These are phyloP conservation scores for Cardiospermum halicacabum DNA, from an alignment of 345 rosid species.

Conservation along the genomic window DNA sequence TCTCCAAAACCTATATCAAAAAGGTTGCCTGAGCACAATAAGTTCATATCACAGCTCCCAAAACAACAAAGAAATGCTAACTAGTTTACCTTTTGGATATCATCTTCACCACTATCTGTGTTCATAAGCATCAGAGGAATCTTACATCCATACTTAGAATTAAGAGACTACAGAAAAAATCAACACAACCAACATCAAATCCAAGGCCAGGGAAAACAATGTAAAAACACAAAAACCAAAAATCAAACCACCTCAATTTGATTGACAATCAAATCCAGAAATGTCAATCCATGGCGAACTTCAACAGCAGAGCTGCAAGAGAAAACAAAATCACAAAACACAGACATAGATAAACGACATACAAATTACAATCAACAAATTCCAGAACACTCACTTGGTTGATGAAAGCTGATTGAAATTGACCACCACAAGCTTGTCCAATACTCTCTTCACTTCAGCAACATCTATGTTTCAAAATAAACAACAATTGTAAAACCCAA, in stretches of 20 bases:
- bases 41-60: slow-evolving; percentile 1
- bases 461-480: slow-evolving; percentile 24
- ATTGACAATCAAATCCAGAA: slow-evolving; percentile 33
- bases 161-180: slow-evolving; percentile 39
- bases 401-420: slow-evolving; percentile 37
- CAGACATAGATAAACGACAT: not conserved
- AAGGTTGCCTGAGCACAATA: slow-evolving; percentile 17
- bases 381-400: slow-evolving; percentile 32
- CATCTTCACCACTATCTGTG: slow-evolving; percentile 28
- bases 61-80: slow-evolving; percentile 9
- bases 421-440: slow-evolving; percentile 57
- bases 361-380: slow-evolving; percentile 5
- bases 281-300: slow-evolving; percentile 38
- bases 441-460: slow-evolving; percentile 32
- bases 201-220: not conserved
- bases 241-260: slow-evolving; percentile 41
- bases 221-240: not conserved
- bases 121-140: slow-evolving; percentile 46
- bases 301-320: slow-evolving; percentile 41
- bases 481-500: not conserved
- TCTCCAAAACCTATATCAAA: slow-evolving; percentile 40
- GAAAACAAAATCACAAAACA: not conserved
- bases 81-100: slow-evolving; percentile 37
- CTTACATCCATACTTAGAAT: slow-evolving; percentile 45
- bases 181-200: slow-evolving; percentile 8